Percentiles rank a stretch among this genome's conserved stretches.
phyloP scores from a whole-genome alignment of 192 early-diverging fungal genomes.

The Gamsiella multidivaricata region DNA sequence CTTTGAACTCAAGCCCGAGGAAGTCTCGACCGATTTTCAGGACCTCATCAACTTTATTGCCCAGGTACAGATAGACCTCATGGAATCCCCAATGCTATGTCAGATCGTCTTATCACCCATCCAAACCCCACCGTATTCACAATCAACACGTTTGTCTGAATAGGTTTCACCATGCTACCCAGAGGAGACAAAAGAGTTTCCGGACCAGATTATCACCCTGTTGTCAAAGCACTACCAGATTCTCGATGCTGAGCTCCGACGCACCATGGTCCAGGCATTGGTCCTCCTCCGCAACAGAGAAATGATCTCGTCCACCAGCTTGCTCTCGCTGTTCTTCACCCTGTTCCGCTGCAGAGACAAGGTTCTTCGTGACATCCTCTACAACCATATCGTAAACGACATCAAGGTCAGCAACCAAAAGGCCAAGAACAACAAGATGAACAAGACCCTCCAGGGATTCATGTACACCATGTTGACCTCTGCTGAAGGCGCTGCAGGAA shows the following conservation, averaged over 20 bases:
- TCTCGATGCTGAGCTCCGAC: constrained; percentile 85
- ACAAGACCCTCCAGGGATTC: constrained; percentile 96
- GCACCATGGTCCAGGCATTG: constrained; percentile 90
- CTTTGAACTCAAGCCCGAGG: constrained; percentile 88
- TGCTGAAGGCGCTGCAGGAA: constrained; percentile 68
- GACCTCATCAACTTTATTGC: constrained; percentile 92
- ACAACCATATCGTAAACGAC: constrained; percentile 94
- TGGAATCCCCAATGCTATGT: too few relatives aligned
- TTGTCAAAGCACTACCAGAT: constrained; percentile 84
- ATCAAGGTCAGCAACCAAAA: constrained; percentile 94
- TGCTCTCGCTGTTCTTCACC: constrained; percentile 94
- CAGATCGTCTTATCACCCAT: too few relatives aligned
- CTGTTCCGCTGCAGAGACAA: constrained; percentile 97
- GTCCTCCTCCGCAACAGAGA: constrained; percentile 88
- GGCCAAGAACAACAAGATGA: constrained; percentile 96
- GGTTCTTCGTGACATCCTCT: constrained; percentile 85
- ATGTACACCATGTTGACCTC: constrained; percentile 97
- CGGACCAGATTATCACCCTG: constrained; percentile 85
- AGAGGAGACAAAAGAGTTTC: constrained; percentile 81
- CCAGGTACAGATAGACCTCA: constrained; percentile 59
- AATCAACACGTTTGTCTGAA: neutral
- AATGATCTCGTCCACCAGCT: constrained; percentile 64
- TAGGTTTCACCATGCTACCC: constrained; percentile 89
- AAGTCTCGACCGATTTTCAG: constrained; percentile 82
- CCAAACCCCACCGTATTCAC: neutral